Evolutionary conservation across 768 basidiomycete genomes (phyloP).

Genomic region (Serpula lacrymans): DNA sequence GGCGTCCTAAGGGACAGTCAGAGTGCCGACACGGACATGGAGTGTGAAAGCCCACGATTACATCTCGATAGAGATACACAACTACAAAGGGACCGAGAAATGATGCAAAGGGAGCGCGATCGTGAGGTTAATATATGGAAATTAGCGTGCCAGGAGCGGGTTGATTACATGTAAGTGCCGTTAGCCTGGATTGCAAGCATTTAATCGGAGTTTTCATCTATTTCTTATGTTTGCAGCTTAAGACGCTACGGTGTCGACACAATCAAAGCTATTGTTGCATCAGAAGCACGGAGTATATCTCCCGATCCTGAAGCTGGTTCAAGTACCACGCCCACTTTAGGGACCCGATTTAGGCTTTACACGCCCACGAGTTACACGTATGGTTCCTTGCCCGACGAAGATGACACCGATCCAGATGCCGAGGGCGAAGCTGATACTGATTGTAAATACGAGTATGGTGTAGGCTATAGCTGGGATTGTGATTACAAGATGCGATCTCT

Average conservation of each 20-base stretch:
- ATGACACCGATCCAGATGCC: too few relatives aligned
- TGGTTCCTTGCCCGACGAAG: too few relatives aligned
- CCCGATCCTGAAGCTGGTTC: neutral
- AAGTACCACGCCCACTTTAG: constrained; percentile 5
- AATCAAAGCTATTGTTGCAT: constrained; percentile 30
- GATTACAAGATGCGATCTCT: too few relatives aligned
- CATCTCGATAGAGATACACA: too few relatives aligned
- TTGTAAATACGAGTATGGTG: too few relatives aligned
- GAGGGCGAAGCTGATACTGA: too few relatives aligned
- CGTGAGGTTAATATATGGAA: constrained; percentile 34
- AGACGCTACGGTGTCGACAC: constrained; percentile 30
- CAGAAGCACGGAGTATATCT: constrained; percentile 17
- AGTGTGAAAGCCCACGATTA: too few relatives aligned
- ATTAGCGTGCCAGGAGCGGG: constrained; percentile 31
- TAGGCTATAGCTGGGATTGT: too few relatives aligned
- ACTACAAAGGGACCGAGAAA: too few relatives aligned
- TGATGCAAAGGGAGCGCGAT: constrained; percentile 30
- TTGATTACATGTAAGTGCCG: constrained; percentile 27
- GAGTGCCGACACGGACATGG: too few relatives aligned
- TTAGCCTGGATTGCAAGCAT: neutral
- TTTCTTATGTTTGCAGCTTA: constrained; percentile 19
- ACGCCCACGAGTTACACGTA: constrained; percentile 22
- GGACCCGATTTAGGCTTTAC: constrained; percentile 27
- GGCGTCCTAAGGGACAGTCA: too few relatives aligned
- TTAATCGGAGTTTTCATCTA: neutral